Conservation (phyloP, 2,329 filamentous ascomycete genomes). For the Colletotrichum kahawae region DNA sequence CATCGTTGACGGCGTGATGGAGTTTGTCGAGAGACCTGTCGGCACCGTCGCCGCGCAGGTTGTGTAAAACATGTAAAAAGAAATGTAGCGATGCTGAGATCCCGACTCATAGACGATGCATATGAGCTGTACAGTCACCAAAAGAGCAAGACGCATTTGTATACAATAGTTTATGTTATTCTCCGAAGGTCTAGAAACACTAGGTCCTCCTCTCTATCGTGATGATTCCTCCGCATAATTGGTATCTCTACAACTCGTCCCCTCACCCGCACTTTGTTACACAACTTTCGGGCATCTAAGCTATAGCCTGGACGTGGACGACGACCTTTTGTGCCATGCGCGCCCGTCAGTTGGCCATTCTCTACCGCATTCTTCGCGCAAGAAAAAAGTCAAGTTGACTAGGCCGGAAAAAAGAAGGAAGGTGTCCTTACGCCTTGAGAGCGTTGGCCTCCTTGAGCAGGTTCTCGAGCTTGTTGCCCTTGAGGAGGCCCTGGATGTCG, state of each 20-base stretch:
- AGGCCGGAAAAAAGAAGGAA: no score
- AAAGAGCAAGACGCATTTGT: slow-evolving; percentile 12
- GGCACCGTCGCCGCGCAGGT: slow-evolving; percentile 87
- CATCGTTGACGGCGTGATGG: slow-evolving; percentile 87
- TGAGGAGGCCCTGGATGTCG: slow-evolving; percentile 71
- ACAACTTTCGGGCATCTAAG: neutral
- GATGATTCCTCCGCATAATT: neutral
- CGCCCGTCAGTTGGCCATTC: neutral
- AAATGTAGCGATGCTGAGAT: slow-evolving; percentile 21
- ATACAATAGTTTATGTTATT: neutral
- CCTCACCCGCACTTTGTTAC: neutral
- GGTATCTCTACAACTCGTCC: neutral
- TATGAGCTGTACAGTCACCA: neutral
- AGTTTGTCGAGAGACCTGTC: slow-evolving; percentile 85
- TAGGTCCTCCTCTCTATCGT: neutral
- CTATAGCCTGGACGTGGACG: neutral
- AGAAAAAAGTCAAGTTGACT: neutral
- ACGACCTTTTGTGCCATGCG: neutral
- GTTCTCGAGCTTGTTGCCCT: slow-evolving; percentile 40
- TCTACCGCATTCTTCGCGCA: neutral
- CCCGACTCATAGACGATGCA: slow-evolving; percentile 13
- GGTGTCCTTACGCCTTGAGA: slow-evolving; percentile 41
- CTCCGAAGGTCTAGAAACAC: neutral
- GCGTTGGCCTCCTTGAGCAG: slow-evolving; percentile 49
- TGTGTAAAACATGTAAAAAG: slow-evolving; percentile 37